Conservation (phyloP, 805 yeast species). For the Priceomyces medius region DNA sequence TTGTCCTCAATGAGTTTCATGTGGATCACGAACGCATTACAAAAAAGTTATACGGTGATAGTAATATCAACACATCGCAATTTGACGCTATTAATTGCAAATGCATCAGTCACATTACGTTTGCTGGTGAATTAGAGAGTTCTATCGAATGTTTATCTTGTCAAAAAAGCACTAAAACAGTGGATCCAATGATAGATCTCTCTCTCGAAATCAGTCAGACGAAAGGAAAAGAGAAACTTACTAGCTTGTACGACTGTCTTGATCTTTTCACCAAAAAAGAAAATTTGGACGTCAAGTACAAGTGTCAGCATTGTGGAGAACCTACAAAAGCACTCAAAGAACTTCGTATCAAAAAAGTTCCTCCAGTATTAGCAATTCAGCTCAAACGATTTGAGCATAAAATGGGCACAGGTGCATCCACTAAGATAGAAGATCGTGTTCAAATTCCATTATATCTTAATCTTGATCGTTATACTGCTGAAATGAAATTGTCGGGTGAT, state of each 20-base stretch:
- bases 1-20: constrained; percentile 82
- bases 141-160: constrained; percentile 75
- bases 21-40: constrained; percentile 22
- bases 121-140: constrained; percentile 81
- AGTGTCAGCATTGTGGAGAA: constrained; percentile 64
- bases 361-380: constrained; percentile 81
- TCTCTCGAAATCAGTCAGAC: constrained; percentile 64
- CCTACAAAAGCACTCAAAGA: constrained; percentile 67
- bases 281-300: constrained; percentile 68
- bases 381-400: constrained; percentile 75
- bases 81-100: constrained; percentile 42
- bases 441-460: constrained; percentile 71
- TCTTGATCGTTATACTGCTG: constrained; percentile 56
- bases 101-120: constrained; percentile 80
- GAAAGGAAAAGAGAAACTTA: constrained; percentile 26
- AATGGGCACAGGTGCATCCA: constrained; percentile 44
- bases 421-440: constrained; percentile 76
- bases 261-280: constrained; percentile 77
- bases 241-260: constrained; percentile 61
- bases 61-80: neutral
- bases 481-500: constrained; percentile 22
- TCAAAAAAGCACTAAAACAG: constrained; percentile 58
- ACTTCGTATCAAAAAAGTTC: constrained; percentile 63
- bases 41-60: constrained; percentile 1
- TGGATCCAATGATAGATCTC: constrained; percentile 88